Base-by-base conservation (phyloP, 2,329 filamentous ascomycete genomes). In the Trichoderma atroviride region DNA sequence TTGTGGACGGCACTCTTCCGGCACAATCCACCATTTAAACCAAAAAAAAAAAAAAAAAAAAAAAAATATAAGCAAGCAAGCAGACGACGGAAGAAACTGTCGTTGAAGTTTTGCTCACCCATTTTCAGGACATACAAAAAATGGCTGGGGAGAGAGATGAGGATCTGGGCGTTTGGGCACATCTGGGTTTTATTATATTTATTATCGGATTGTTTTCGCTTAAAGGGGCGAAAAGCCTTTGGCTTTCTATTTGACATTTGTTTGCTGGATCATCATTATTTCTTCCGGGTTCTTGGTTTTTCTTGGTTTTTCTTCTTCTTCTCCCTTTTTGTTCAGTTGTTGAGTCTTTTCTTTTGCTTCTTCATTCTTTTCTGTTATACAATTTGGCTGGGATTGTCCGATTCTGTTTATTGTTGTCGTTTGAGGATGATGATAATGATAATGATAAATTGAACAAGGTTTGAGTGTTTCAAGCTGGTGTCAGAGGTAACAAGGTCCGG, bases 1-100 rank as follows among this genome's bases (percentile, higher is more conserved):
- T 77, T 27, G 73, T 72, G 11, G 75, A 78, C 24, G 64, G 52
- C 4, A 58, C 62, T 5, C 55, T 67, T 4, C 47, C 56, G 19
- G 5, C 10, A 27, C 33, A 43, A 29, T n/a, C 55, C 10, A 59
- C 64, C 29, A 47, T 33, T n/a, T 67, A 53, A 67, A 9, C 27
- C 16, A 24, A 43, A 19, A 5, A 37, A n/a, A n/a, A 14, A 40
- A 40, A 40, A 14, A 24, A 43, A 19, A 5, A 37, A n/a, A n/a
- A 14, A 40, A 40, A 40, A 14, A 19, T 47, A 47, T n/a, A 50
- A 50, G 4, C n/a, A 50, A 22, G 22, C 22, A 40, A 52, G 14
- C 22, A 27, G 37, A 29, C 19, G 7, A 22, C 27, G 5, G 4
- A 22, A 31, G 24, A 14, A 6, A 6, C 10, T 57, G 5, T 11